Conservation (phyloP, 2,329 filamentous ascomycete species). For the Bisporella sp. region DNA sequence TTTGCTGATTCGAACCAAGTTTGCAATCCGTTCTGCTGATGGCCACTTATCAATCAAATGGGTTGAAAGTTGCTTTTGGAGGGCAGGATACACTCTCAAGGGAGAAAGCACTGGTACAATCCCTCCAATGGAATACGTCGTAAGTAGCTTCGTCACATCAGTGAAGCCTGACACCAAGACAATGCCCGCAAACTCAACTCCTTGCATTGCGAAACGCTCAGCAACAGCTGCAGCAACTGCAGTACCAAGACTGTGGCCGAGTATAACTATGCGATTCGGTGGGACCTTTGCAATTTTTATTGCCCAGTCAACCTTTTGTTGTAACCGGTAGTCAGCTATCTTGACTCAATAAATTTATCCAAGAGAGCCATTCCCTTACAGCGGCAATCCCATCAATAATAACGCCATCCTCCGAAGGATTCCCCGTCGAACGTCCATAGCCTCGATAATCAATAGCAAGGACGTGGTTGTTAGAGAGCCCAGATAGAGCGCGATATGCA, state of each 20-base stretch:
- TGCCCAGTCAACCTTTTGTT: slow-evolving; percentile 48
- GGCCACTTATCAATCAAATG: slow-evolving; percentile 78
- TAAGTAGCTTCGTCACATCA: slow-evolving; percentile 63
- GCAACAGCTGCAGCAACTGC: slow-evolving; percentile 71
- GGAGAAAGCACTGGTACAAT: slow-evolving; percentile 73
- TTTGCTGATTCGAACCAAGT: slow-evolving; percentile 44
- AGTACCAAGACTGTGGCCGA: slow-evolving; percentile 86
- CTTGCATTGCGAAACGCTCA: slow-evolving; percentile 55
- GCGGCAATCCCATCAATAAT: slow-evolving; percentile 71
- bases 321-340: too few species aligned
- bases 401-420: slow-evolving; percentile 71
- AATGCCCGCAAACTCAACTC: slow-evolving; percentile 68
- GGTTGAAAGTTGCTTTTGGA: slow-evolving; percentile 53
- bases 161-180: slow-evolving; percentile 77
- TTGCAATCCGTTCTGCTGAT: slow-evolving; percentile 58
- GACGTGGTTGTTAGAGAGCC: slow-evolving; percentile 64
- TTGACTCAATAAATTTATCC: too few species aligned
- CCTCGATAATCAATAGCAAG: slow-evolving; percentile 89
- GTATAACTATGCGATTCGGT: slow-evolving; percentile 65
- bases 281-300: slow-evolving; percentile 57
- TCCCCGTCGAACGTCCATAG: slow-evolving; percentile 75
- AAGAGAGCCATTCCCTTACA: slow-evolving; percentile 30
- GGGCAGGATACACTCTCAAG: slow-evolving; percentile 56
- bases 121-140: slow-evolving; percentile 71
- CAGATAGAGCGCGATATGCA: slow-evolving; percentile 70